Percentiles rank a stretch among this genome's conserved stretches.
phyloP scores from a whole-genome alignment of 108 stramenopile species.

The Poteriospumella lacustris region DNA sequence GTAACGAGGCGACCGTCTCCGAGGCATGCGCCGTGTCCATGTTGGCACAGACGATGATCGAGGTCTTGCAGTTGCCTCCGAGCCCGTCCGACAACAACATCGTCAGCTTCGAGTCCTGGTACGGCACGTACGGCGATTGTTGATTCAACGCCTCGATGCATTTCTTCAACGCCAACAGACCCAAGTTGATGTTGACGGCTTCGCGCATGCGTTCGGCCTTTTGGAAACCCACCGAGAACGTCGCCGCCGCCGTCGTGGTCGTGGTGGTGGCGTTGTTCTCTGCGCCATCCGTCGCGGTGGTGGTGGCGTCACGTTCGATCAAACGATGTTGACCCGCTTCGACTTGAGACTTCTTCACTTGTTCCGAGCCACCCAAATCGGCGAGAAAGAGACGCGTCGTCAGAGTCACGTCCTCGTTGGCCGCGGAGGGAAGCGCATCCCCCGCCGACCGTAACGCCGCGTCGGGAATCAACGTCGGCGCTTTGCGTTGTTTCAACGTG shows the following conservation, averaged over 20 bases:
- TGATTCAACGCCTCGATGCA: constrained; percentile 55
- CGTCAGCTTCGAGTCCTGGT: constrained; percentile 64
- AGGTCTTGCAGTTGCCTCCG: constrained; percentile 60
- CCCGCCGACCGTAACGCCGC: too few species aligned
- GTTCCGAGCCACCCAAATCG: constrained; percentile 66
- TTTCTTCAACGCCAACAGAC: constrained; percentile 58
- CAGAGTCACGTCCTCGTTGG: constrained; percentile 39
- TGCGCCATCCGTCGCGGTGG: too few species aligned
- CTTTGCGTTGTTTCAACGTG: constrained; percentile 49
- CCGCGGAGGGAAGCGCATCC: too few species aligned
- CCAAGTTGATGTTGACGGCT: constrained; percentile 65
- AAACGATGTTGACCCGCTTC: constrained; percentile 1
- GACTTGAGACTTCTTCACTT: constrained; percentile 55
- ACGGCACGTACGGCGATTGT: constrained; percentile 53
- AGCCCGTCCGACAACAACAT: constrained; percentile 60
- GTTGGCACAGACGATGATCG: constrained; percentile 58
- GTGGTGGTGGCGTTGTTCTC: too few species aligned
- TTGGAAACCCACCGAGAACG: constrained; percentile 46
- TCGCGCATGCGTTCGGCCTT: constrained; percentile 57
- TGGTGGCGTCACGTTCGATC: constrained; percentile 33
- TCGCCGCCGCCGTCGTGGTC: constrained; percentile 29
- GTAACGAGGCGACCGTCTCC: constrained; percentile 57
- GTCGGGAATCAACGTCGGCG: constrained; percentile 14
- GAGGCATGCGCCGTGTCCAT: constrained; percentile 51
- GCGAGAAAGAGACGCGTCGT: constrained; percentile 56